Conservation (phyloP, 371 early-diverging fungal species). For the Apophysomyces sp. region DNA sequence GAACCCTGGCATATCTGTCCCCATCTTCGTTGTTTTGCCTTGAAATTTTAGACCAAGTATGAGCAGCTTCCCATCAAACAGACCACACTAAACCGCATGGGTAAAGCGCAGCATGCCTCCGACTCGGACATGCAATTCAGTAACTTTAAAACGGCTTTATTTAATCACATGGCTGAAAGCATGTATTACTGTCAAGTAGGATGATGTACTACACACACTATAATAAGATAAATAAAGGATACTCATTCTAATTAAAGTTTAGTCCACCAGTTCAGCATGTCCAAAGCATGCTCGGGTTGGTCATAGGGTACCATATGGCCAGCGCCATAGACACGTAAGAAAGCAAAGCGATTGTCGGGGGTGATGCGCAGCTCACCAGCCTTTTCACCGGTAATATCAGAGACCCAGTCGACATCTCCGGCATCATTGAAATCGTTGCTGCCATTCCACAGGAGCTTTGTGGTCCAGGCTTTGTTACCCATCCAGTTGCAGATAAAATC, state of each 20-base stretch:
- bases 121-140: too few species aligned
- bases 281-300: conserved; percentile 56
- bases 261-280: conserved; percentile 69
- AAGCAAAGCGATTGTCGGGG: conserved; percentile 71
- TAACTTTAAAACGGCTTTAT: too few species aligned
- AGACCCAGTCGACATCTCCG: conserved; percentile 61
- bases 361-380: conserved; percentile 80
- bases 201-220: too few species aligned
- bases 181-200: not conserved
- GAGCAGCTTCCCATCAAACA: too few species aligned
- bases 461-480: conserved; percentile 92
- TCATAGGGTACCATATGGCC: conserved; percentile 90
- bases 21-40: too few species aligned
- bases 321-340: conserved; percentile 83
- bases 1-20: too few species aligned
- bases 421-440: conserved; percentile 62
- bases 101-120: too few species aligned
- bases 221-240: not conserved
- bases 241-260: conserved; percentile 6
- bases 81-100: too few species aligned
- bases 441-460: conserved; percentile 82
- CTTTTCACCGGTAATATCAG: conserved; percentile 34
- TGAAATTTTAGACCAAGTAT: too few species aligned
- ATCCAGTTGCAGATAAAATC: conserved; percentile 92
- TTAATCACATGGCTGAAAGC: too few species aligned